Evolutionary conservation across 306 rosid genomes (phyloP), one percentile per base, ranked within the genome.

Genomic region (Argentina anserina): DNA sequence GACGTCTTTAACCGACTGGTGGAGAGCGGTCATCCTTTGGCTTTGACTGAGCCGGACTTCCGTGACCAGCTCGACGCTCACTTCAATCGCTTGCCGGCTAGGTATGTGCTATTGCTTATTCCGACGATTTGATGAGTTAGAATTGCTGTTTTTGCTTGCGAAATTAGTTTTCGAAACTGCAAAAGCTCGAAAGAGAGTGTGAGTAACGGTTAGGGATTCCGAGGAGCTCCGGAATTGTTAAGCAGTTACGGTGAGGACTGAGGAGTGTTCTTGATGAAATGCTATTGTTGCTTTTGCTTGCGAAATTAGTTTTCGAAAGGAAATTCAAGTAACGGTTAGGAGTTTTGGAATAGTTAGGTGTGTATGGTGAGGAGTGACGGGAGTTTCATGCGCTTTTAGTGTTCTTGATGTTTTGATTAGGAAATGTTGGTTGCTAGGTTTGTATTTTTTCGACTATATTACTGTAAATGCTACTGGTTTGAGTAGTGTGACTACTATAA

Each of bases 31-130:
- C 76, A 86, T 69, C 89, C 82, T 39, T 86, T 86, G 58, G 99
- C 90, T 4, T 65, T 86, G 49, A 75, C 76, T 33, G 90, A 85
- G 65, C 97, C 92, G 0, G 89, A 90, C 3, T 91, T 95, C 56
- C 93, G 97, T 3, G 97, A 87, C n/a, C 89, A 72, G 75, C 55
- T 95, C 69, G 96, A 91, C 37, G 86, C 92, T 81, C 99, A 95
- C 88, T 95, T 95, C 87, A 91, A 83, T 78, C 97, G 97, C 68
- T 84, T 95, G 73, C 99, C 99, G 78, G 85, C 91, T 52, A 95
- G 99, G 99, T 94, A 56, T 42, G 2, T 9, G n/a, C n/a, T 9
- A 13, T 42, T 42, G 17, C 5, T 42, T 11, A 42, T 56, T 26
- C 36, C 56, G 20, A 47, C n/a, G 9, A 1, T 18, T 26, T 8